phyloP scores from a whole-genome alignment of 225 moss, liverwort and hornwort species.

The Ulota crispa region DNA sequence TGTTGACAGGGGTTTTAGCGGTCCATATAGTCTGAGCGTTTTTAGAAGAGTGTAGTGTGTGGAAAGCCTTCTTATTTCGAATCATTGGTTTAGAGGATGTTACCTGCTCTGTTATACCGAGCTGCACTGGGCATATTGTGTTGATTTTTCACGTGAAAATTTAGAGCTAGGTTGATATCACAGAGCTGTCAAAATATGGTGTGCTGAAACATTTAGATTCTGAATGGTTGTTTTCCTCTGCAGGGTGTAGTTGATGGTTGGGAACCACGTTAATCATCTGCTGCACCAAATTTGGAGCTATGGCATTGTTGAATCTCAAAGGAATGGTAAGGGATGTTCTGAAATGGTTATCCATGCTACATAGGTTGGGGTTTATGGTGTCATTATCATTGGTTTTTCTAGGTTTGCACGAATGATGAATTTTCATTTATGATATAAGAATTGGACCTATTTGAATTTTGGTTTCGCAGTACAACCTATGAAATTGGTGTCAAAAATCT shows the following conservation, averaged over 20 bases:
- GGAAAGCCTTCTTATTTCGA: neutral
- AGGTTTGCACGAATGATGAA: neutral
- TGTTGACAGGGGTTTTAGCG: slow-evolving; percentile 6
- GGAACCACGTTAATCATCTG: slow-evolving; percentile 11
- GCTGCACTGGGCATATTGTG: neutral
- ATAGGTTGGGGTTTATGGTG: neutral
- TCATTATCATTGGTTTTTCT: neutral
- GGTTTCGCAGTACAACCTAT: neutral
- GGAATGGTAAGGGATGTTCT: slow-evolving; percentile 43
- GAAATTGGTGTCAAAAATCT: neutral
- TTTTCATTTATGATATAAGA: neutral
- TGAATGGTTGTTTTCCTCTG: slow-evolving; percentile 5
- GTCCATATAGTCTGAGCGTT: neutral
- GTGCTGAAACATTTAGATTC: neutral
- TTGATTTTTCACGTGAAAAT: neutral
- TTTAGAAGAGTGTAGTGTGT: neutral
- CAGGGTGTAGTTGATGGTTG: slow-evolving; percentile 49
- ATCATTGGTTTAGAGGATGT: neutral
- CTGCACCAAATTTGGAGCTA: slow-evolving; percentile 31
- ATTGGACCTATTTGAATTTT: neutral
- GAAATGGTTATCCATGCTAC: neutral
- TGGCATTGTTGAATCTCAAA: slow-evolving; percentile 54
- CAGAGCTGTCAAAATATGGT: neutral
- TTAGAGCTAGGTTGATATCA: slow-evolving; percentile 2
- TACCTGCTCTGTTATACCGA: neutral